Evolutionary conservation across 768 basidiomycete species (phyloP), one percentile per base, ranked within the genome.

Genomic region (Gymnopilus dilepis): DNA sequence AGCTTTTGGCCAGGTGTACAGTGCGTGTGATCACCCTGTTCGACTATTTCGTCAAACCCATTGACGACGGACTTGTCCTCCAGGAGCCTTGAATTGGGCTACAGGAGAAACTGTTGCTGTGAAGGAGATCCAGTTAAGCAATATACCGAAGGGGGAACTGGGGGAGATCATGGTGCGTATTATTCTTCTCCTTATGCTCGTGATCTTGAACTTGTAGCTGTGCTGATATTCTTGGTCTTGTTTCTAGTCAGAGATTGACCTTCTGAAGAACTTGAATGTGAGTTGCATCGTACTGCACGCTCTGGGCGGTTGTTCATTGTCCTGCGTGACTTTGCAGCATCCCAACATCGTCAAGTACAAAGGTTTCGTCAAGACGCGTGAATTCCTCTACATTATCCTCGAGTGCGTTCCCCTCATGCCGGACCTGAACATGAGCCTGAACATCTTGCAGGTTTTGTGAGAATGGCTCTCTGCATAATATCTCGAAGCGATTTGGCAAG

Each of bases 341-440:
- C 82, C 89, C 41, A 99, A 99, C 73, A 99, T 99, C 72, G 97
- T 99, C 72, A 97, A 99, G 77, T 99, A 99, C 80, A 96, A 97
- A 70, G 97, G 97, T 12, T 99, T 97, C 69, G 94, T 95, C 72
- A 95, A 95, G 78, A 96, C 95, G 54, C 87, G 89, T 58, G 94
- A 97, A 69, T 95, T 89, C 74, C 81, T 99, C 61, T 97, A 97
- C 75, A 99, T 99, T 76, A 94, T 99, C 67, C 84, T 99, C 48
- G 97, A 98, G 90, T 95, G 71, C 55, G 89, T 78, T n/a, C 15
- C 24, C 51, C 52, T 15, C 50, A 37, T 62, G 24, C 15, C 47
- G 21, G 4, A 7, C 38, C 19, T 22, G 24, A 30, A 40, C 60
- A 64, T 30, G n/a, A n/a, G n/a, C 60, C 3, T 42, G 42, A 37